Percentiles rank a stretch among this genome's conserved stretches.
Evolutionary conservation across 2,329 filamentous ascomycete species (phyloP).

Genomic region (Fusarium pilosicola): DNA sequence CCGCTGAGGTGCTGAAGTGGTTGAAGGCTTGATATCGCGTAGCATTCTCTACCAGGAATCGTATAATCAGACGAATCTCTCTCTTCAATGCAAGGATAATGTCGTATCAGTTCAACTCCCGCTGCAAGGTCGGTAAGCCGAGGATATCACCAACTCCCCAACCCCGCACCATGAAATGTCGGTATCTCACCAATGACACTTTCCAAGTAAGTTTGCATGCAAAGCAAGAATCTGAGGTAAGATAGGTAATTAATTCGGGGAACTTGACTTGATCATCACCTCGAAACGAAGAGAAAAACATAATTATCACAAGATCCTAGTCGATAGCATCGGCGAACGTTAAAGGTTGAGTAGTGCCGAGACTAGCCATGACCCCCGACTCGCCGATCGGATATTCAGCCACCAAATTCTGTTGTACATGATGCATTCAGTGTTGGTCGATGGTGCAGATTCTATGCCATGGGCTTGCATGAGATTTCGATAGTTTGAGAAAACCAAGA

Average conservation of each 20-base stretch:
- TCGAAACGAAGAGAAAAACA: not conserved
- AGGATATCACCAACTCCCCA: not conserved
- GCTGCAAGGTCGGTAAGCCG: not conserved
- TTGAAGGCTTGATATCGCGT: not conserved
- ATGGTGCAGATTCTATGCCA: not conserved
- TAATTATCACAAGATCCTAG: not conserved
- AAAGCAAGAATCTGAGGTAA: not conserved
- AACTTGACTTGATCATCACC: constrained; percentile 1
- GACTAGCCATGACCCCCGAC: not conserved
- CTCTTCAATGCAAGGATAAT: not conserved
- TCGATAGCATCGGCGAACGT: constrained; percentile 12
- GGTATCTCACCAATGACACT: not conserved
- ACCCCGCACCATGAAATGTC: not conserved
- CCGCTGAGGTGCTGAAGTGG: constrained; percentile 8
- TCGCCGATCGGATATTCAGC: constrained; percentile 7
- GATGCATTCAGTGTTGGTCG: not conserved
- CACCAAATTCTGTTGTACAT: not conserved
- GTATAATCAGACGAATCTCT: too few species aligned
- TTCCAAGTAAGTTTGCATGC: not conserved
- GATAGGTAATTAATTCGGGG: not conserved
- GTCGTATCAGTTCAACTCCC: not conserved
- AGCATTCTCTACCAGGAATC: too few species aligned
- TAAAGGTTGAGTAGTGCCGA: not conserved
- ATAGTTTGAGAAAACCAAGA: not conserved
- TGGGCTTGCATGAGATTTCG: not conserved